phyloP scores from a whole-genome alignment of 78 protist genomes.

The Chrysochromulina tobinii region DNA sequence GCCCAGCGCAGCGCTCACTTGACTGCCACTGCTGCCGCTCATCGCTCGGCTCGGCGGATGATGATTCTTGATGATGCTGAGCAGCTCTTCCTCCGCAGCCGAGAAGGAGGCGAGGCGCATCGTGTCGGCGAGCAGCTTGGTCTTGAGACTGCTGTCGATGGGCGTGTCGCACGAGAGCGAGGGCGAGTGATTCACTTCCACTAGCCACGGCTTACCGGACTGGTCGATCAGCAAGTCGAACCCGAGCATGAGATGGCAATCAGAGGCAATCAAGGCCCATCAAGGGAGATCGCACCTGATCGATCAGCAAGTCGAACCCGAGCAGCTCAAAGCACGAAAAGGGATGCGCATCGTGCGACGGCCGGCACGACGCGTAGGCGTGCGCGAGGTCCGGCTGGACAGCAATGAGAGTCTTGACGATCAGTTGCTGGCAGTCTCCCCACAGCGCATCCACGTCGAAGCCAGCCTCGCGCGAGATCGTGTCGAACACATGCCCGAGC shows the following conservation, averaged over 20 bases:
- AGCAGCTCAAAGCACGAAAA: slow-evolving; percentile 62
- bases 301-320: slow-evolving; percentile 80
- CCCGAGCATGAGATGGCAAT: slow-evolving; percentile 37
- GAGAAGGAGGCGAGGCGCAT: background rate
- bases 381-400: slow-evolving; percentile 41
- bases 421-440: background rate
- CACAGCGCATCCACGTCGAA: background rate
- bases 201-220: slow-evolving; percentile 55
- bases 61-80: too few relatives aligned
- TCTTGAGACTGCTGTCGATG: slow-evolving; percentile 29
- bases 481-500: background rate
- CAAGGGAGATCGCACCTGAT: slow-evolving; percentile 45
- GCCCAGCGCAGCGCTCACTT: too few relatives aligned
- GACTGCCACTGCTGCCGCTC: too few relatives aligned
- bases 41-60: too few relatives aligned
- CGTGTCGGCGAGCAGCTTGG: background rate
- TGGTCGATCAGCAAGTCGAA: slow-evolving; percentile 72
- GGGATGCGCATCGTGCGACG: background rate
- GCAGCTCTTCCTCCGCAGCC: background rate
- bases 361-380: background rate
- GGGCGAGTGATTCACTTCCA: slow-evolving; percentile 76
- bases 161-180: slow-evolving; percentile 47
- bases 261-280: too few relatives aligned
- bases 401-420: slow-evolving; percentile 60
- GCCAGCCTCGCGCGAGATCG: background rate